Evolutionary conservation across 331 rosid genomes (phyloP).

Genomic region (Phaseolus coccineus): DNA sequence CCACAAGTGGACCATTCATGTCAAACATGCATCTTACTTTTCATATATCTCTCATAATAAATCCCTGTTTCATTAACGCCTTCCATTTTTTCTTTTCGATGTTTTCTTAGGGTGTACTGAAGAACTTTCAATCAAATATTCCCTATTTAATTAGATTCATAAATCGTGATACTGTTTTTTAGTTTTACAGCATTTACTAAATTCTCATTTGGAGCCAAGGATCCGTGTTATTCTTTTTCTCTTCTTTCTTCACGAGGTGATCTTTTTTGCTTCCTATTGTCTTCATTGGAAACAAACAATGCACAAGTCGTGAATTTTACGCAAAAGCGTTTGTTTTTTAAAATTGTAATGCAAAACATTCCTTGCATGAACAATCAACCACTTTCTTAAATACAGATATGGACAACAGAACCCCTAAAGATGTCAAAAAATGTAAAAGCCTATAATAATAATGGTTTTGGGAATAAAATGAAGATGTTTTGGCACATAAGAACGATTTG

Average conservation of each 20-base stretch:
- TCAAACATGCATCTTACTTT: slow-evolving; percentile 69
- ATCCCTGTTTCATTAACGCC: slow-evolving; percentile 43
- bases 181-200: not conserved
- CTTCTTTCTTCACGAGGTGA: too few relatives aligned
- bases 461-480: not conserved
- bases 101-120: not conserved
- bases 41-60: slow-evolving; percentile 65
- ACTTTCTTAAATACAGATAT: not conserved
- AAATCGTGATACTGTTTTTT: not conserved
- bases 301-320: not conserved
- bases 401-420: not conserved
- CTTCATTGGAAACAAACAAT: not conserved
- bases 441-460: not conserved
- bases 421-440: not conserved
- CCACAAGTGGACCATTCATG: slow-evolving; percentile 73
- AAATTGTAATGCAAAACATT: not conserved
- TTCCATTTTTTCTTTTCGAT: not conserved
- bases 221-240: too few relatives aligned
- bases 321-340: not conserved
- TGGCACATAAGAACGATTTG: not conserved
- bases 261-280: not conserved
- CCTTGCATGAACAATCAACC: not conserved
- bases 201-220: too few relatives aligned
- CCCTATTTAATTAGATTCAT: not conserved
- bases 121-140: not conserved